Conservation (phyloP, 768 basidiomycete genomes). For the Tulasnella sp. region DNA sequence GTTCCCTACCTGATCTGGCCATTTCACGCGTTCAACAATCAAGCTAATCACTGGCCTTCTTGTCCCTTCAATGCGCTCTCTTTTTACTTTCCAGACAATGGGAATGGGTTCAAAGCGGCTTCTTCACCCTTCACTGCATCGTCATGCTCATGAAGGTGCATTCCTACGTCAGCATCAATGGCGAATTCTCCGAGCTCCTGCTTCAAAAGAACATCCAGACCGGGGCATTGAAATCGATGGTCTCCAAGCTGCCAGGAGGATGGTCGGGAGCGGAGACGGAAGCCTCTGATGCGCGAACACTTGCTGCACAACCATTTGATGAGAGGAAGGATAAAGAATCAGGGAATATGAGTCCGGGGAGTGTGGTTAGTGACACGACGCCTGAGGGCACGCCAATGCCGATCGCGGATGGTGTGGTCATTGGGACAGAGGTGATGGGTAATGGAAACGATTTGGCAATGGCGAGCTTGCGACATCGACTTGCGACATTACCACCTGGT, state of each 20-base stretch:
- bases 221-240: constrained; percentile 35
- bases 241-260: constrained; percentile 45
- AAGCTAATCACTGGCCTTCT: too few species aligned
- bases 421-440: background rate
- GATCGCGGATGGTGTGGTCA: background rate
- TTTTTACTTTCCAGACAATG: constrained; percentile 48
- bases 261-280: constrained; percentile 48
- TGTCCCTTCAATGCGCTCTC: background rate
- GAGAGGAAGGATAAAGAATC: background rate
- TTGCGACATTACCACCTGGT: background rate
- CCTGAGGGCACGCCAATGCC: constrained; percentile 26
- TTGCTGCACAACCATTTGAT: constrained; percentile 30
- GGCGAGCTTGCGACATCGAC: background rate
- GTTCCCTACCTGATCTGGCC: background rate
- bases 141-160: constrained; percentile 96
- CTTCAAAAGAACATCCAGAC: constrained; percentile 36
- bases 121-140: constrained; percentile 74
- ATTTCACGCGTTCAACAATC: background rate
- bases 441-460: background rate
- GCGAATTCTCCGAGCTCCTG: constrained; percentile 51
- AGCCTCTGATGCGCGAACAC: constrained; percentile 33
- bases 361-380: constrained; percentile 28
- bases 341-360: constrained; percentile 23
- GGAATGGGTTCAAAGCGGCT: constrained; percentile 97
- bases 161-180: constrained; percentile 83